These are phyloP conservation scores for Aspergillus diversus DNA, from an alignment of 495 filamentous ascomycete species.

Conservation along the genomic window DNA sequence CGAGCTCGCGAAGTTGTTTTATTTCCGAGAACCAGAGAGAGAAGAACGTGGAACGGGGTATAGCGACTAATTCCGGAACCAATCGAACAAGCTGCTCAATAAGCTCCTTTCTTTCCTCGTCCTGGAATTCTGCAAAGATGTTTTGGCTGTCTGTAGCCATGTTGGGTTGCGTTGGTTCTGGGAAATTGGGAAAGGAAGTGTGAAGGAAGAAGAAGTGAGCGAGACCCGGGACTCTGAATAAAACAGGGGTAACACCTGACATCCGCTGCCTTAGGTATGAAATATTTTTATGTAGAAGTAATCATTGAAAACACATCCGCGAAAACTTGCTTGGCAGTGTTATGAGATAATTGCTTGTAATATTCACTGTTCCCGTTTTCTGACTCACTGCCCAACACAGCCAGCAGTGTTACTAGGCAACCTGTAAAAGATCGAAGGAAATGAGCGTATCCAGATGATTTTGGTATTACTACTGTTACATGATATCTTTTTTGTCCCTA, in stretches of 20 bases:
- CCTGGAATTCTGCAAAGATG: neutral
- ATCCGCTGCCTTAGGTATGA: neutral
- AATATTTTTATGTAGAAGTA: neutral
- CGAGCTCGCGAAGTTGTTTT: neutral
- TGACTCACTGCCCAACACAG: neutral
- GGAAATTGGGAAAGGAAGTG: neutral
- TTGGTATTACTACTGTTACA: neutral
- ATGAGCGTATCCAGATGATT: neutral
- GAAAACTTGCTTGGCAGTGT: neutral
- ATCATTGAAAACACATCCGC: neutral
- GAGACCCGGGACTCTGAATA: neutral
- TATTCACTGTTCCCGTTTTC: neutral
- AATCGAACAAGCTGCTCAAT: neutral
- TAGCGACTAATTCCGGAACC: neutral
- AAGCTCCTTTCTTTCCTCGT: neutral
- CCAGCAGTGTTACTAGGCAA: neutral
- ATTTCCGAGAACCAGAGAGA: neutral
- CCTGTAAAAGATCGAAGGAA: neutral
- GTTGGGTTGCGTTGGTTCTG: neutral
- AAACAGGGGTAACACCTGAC: constrained; percentile 1
- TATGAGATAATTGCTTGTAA: neutral
- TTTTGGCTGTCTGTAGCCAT: neutral
- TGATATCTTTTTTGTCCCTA: neutral
- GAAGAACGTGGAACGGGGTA: constrained; percentile 1
- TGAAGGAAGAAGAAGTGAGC: constrained; percentile 4